Evolutionary conservation across 768 basidiomycete species (phyloP), one percentile per base, ranked within the genome.

Genomic region (Lentinula sp.): DNA sequence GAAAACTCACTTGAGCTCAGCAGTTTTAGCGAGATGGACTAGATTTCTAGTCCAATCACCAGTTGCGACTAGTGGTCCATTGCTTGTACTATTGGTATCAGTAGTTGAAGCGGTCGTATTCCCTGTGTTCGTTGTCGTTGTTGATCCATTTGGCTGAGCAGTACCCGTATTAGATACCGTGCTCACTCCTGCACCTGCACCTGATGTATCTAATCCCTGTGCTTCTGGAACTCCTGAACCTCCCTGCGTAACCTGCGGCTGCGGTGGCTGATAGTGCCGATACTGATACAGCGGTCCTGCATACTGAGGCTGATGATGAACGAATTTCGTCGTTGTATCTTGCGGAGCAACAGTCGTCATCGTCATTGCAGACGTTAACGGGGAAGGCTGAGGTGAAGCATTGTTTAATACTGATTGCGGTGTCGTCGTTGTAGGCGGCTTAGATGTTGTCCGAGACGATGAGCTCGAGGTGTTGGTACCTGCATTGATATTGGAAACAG

Each of bases 1-100:
- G 23, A 45, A 50, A 52, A 82, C 89, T 66, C 71, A 93, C 91
- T 93, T 93, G 68, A 93, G 80, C 70, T 93, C 91, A 8, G 91
- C 91, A 1, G 89, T 91, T 75, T 90, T 93, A 5, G 91, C 91
- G 10, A 93, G 80, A 57, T 93, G 89, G 35, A 93, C 87, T 46
- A 93, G 80, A 72, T 91, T 89, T 66, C 87, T 88, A 31, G 89
- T 91, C 91, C 91, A 93, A 71, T 93, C 90, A 8, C 90, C 91
- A 18, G 84, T 86, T 4, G 91, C 89, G 53, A 93, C 80, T 55
- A 91, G 73, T n/a, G 87, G 84, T 5, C 58, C 59, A 51, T 9
- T 28, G 34, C 10, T 15, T 5, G 16, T 28, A 15, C 18, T 18
- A 10, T 4, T 28, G 3, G 28, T 28, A 8, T 13, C 37, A 13